Conservation (phyloP, 2,329 filamentous ascomycete species). For the Ophiostoma sp. region DNA sequence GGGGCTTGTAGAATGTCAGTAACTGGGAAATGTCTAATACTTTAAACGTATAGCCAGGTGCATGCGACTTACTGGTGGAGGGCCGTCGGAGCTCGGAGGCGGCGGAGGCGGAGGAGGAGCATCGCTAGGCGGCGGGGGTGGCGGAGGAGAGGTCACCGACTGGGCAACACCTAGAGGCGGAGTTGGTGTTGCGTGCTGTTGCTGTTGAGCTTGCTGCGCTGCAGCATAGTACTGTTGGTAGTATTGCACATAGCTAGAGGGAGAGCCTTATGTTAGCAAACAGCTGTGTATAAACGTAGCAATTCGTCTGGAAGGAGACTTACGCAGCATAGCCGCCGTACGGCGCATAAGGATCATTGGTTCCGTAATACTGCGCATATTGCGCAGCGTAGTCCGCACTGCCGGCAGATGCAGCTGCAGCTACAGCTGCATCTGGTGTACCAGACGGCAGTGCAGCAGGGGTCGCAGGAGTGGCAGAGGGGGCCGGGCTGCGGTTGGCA, state of each 20-base stretch:
- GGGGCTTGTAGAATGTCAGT: not conserved
- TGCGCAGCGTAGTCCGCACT: slow-evolving; percentile 71
- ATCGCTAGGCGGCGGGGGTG: slow-evolving; percentile 50
- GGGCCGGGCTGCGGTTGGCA: not conserved
- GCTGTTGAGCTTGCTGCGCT: slow-evolving; percentile 54
- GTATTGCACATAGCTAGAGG: slow-evolving; percentile 61
- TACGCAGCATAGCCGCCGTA: slow-evolving; percentile 86
- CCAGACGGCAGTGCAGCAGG: slow-evolving; percentile 4
- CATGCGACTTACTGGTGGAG: slow-evolving; percentile 50
- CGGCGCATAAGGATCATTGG: slow-evolving; percentile 75
- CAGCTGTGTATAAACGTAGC: not conserved
- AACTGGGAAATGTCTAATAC: not conserved
- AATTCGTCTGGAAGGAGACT: slow-evolving; percentile 33
- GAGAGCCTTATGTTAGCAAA: not conserved
- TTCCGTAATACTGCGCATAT: slow-evolving; percentile 78
- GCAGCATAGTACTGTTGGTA: slow-evolving; percentile 70
- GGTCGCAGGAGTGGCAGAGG: not conserved
- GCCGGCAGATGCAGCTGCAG: not conserved
- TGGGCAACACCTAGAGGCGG: slow-evolving; percentile 20
- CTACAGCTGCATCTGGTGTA: not conserved
- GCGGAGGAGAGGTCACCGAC: slow-evolving; percentile 29
- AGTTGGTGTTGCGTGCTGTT: slow-evolving; percentile 43
- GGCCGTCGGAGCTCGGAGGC: slow-evolving; percentile 55
- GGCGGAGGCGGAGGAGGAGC: slow-evolving; percentile 40
- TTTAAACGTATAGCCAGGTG: not conserved